Percentiles rank a stretch among this genome's conserved stretches.
phyloP scores from a whole-genome alignment of 2,329 filamentous ascomycete species.

The Cytospora leucostoma region DNA sequence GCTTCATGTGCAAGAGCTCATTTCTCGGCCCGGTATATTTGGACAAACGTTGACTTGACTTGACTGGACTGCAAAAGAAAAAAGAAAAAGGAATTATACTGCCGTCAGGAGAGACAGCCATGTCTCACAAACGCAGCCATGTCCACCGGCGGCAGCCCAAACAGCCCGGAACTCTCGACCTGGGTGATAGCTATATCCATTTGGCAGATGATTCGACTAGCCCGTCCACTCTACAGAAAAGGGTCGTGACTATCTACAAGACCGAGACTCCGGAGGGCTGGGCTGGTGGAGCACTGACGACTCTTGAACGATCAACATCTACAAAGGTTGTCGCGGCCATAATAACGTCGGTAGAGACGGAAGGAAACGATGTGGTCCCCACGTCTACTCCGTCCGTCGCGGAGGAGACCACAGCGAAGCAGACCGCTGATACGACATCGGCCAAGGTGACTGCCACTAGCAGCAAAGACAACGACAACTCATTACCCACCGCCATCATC shows the following conservation, averaged over 20 bases:
- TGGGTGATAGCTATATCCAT: neutral
- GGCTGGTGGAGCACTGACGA: conserved; percentile 22
- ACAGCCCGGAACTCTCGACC: neutral
- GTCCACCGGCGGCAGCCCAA: conserved; percentile 13
- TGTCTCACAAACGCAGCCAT: conserved; percentile 24
- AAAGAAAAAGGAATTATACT: neutral
- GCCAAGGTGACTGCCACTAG: neutral
- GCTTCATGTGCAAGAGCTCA: conserved; percentile 9
- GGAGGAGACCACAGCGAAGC: conserved; percentile 26
- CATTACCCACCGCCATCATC: conserved; percentile 17
- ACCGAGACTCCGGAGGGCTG: conserved; percentile 34
- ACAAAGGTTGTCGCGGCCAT: conserved; percentile 2
- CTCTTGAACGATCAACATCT: conserved; percentile 15
- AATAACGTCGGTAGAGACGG: neutral
- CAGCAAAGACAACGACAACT: neutral
- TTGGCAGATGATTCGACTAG: neutral
- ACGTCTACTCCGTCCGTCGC: conserved; percentile 29
- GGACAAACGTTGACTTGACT: neutral
- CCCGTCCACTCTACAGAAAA: conserved; percentile 2
- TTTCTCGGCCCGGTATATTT: conserved; percentile 4
- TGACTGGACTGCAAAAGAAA: neutral
- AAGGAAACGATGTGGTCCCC: conserved; percentile 31
- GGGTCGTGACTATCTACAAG: conserved; percentile 35
- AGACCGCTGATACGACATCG: conserved; percentile 15
- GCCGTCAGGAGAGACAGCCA: conserved; percentile 4